Base-by-base conservation (phyloP, 305 asterid species). In the Ilex paraguariensis region DNA sequence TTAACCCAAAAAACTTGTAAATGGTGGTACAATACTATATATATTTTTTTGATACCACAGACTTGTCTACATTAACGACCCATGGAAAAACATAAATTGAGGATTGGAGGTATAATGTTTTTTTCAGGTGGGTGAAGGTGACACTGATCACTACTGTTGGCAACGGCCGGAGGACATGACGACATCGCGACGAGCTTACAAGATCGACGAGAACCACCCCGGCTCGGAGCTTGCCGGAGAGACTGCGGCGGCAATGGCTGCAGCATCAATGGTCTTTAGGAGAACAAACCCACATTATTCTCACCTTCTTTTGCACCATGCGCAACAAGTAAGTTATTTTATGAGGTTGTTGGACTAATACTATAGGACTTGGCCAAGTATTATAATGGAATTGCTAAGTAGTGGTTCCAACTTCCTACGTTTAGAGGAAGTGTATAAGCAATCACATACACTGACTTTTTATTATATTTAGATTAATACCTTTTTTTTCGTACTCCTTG, bases 211-310 rank as follows among this genome's bases (percentile, higher is more conserved):
- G 75, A 66, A 68, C 49, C 74, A 81, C 16, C 96, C 94, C 2
- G 96, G 96, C 10, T 68, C 91, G 4, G 96, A 85, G 59, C 87
- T 87, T 52, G 91, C 85, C 53, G 87, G 79, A 13, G 96, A 85
- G 79, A 81, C 89, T 15, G 88, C 91, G 10, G 96, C 94, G 1
- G 94, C 91, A 31, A 77, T 87, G 88, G 96, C 93, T 3, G 87
- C 96, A 0, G 89, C 96, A 39, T 56, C 96, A 0, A 81, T 87
- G 3, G 87, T 80, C 77, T 87, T 85, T 71, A 76, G 83, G 75
- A 68, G 66, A 70, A 80, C 84, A 10, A 85, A 85, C 69, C 86
- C 96, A 40, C 89, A 77, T 63, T 87, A 87, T 66, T 71, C 93
- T 36, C 81, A 78, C 76, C 91, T 85, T 63, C 86, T 87, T 5